Evolutionary conservation across 768 basidiomycete genomes (phyloP).

Genomic region (Dentipellis fragilis): DNA sequence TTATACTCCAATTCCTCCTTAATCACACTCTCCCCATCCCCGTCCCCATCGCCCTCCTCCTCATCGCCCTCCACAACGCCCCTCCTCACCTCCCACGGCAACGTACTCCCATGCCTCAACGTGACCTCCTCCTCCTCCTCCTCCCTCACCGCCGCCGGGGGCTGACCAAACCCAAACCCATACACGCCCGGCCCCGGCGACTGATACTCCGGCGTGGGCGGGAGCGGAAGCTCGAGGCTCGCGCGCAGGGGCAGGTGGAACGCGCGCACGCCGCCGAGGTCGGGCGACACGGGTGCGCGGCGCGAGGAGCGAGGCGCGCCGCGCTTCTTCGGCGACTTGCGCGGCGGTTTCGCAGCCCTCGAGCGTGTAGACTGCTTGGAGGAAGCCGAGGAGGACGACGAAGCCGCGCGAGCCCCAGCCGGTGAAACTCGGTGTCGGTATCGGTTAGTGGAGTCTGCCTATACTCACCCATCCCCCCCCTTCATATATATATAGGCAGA

Average conservation of each 20-base stretch:
- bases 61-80: background rate
- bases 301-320: conserved; percentile 34
- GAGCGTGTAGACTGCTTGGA: conserved; percentile 50
- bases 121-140: background rate
- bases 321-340: conserved; percentile 53
- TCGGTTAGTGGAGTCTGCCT: background rate
- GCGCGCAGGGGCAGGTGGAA: conserved; percentile 9
- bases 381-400: conserved; percentile 48
- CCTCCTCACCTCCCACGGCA: background rate
- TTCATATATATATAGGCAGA: conserved; percentile 1
- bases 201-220: conserved; percentile 1
- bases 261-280: background rate
- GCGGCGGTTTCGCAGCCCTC: conserved; percentile 57
- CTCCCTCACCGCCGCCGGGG: background rate
- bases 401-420: conserved; percentile 45
- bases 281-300: background rate
- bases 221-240: conserved; percentile 1
- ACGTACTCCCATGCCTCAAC: background rate
- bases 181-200: background rate
- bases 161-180: background rate
- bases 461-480: background rate
- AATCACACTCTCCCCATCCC: background rate
- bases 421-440: conserved; percentile 31
- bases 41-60: conserved; percentile 1
- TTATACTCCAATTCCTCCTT: conserved; percentile 4